Evolutionary conservation across 2,329 filamentous ascomycete genomes (phyloP).

Genomic region (Pestalotiopsis sp.): DNA sequence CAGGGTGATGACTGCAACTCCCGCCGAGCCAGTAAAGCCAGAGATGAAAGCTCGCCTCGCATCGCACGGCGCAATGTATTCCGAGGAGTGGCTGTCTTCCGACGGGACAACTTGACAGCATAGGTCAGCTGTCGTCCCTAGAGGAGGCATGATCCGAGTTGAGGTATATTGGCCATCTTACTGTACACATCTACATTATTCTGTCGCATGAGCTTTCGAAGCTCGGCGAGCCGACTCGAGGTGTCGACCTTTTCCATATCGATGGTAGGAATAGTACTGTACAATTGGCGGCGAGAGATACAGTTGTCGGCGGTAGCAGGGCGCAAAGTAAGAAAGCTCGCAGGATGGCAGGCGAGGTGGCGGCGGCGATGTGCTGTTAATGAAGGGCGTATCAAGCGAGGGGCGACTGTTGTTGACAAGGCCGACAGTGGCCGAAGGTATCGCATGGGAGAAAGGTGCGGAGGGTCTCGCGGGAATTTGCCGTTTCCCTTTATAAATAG

Average conservation of each 20-base stretch:
- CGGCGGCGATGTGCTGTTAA: neutral
- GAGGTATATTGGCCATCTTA: constrained; percentile 45
- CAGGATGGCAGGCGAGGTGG: neutral
- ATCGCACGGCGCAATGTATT: constrained; percentile 97
- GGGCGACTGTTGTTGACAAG: constrained; percentile 6
- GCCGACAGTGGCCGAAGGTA: constrained; percentile 12
- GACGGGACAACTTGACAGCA: constrained; percentile 77
- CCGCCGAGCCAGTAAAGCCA: constrained; percentile 93
- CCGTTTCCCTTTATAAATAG: neutral
- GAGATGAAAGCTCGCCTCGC: constrained; percentile 87
- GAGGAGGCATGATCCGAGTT: constrained; percentile 14
- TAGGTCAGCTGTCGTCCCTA: constrained; percentile 21
- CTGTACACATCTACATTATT: constrained; percentile 89
- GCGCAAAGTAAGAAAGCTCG: neutral
- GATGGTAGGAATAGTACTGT: constrained; percentile 25
- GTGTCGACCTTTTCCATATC: constrained; percentile 80
- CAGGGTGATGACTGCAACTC: constrained; percentile 83
- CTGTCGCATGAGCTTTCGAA: constrained; percentile 85
- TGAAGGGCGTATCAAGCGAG: neutral
- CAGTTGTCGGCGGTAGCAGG: neutral
- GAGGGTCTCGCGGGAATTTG: neutral
- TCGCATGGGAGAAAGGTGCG: constrained; percentile 7
- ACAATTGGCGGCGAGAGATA: neutral
- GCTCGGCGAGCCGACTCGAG: constrained; percentile 68
- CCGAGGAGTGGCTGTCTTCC: constrained; percentile 95